phyloP scores from a whole-genome alignment of 345 rosid genomes.

The Brassica napus region Da-Ae NC_063450.1:46772001-46772500 shows the following conservation, averaged over 20 bases:
- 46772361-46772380: conserved; percentile 97
- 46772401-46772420: conserved; percentile 90
- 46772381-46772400: conserved; percentile 99
- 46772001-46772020: conserved; percentile 6
- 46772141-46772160: conserved; percentile 82
- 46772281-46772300: neutral
- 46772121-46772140: conserved; percentile 75
- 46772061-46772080: conserved; percentile 76
- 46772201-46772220: conserved; percentile 97
- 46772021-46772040: neutral
- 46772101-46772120: conserved; percentile 82
- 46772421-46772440: conserved; percentile 97
- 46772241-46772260: neutral
- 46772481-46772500: conserved; percentile 20
- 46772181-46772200: conserved; percentile 73
- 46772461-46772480: conserved; percentile 57
- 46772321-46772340: conserved; percentile 82
- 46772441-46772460: conserved; percentile 64
- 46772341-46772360: conserved; percentile 98
- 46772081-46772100: conserved; percentile 93
- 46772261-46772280: neutral
- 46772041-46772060: neutral
- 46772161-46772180: conserved; percentile 79
- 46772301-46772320: conserved; percentile 44
- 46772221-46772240: conserved; percentile 41